Base-by-base conservation (phyloP, 2,329 filamentous ascomycete genomes). In the Aureobasidium pullulans region DNA sequence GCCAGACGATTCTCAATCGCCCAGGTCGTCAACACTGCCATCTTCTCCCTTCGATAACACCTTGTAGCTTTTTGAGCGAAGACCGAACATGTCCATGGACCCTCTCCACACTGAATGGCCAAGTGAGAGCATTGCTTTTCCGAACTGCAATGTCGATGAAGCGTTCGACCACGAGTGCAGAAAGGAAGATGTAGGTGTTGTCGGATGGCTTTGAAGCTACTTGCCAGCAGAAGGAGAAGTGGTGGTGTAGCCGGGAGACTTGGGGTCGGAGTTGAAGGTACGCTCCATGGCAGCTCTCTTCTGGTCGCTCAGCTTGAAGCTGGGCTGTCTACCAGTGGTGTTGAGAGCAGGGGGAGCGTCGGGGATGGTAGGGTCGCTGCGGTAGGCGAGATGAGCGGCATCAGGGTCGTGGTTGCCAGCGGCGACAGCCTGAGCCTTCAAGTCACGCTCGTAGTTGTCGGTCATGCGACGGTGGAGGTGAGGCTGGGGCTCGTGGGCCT, bases 271-370 rank as follows among this genome's bases (percentile, higher is more conserved):
- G 31, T 28, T 52, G 42, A 71, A 53, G 61, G 68, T 64, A 46
- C 63, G 59, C 63, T 68, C 67, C 62, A 68, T 67, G 49, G 64
- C 57, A 28, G 64, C 61, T 7, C 70, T 63, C 64, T 69, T 70
- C 62, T 64, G 62, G 53, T 72, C 69, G 13, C 62, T 60, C 63
- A 63, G 61, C 49, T 65, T 68, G 64, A 66, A 71, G 57, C 67
- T 70, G 59, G 66, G 68, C 59, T 65, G 60, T 34, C 67, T 62
- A 2, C 43, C 43, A 7, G 19, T 23, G 23, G 23, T 19, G 31
- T 29, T 7, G 11, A 59, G 50, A 31, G 60, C 63, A 42, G 66
- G 64, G 62, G 53, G 62, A n/a, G 46, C 57, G 10, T 52, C 48
- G 11, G 57, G 34, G 39, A n/a, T 56, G 34, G 13, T 43, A 6